Base-by-base conservation (phyloP, 106 monocot species). In the Dioscorea alata region DNA sequence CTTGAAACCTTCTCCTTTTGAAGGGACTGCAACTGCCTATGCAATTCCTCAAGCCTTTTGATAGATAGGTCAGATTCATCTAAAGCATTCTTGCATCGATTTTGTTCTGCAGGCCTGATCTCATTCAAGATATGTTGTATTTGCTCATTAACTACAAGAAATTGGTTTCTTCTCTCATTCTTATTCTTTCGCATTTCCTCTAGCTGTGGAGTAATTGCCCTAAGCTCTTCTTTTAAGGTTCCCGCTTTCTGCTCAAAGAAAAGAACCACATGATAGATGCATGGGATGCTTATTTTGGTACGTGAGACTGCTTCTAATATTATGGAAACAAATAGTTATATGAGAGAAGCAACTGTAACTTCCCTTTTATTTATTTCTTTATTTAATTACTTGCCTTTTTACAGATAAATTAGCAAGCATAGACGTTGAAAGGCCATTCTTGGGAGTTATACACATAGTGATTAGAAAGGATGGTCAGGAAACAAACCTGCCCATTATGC, bases 101-200 rank as follows among this genome's bases (percentile, higher is more conserved):
- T 52, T 31, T 64, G 70, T 49, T 83, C 84, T 34, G 72, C 33
- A 50, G 82, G 81, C 63, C 67, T 72, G 18, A 96, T 78, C 63
- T 96, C 88, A 71, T 63, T 28, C 33, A 88, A 71, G 24, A 91
- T 75, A 57, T 80, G 80, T 34, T 69, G 62, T 75, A 91, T 91
- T 75, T 89, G 78, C 24, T 84, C 80, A n/a, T 79, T 73, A 33
- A 92, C 82, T 67, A 84, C 77, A n/a, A 82, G 57, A 71, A 91
- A 92, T 19, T 81, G 80, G 23, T 74, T 76, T 57, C 61, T 67
- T 70, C 95, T 84, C 6, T 89, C 86, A 31, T 32, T 73, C 68
- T 86, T 88, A 61, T 69, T 91, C 67, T 78, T 86, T 33, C 80
- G 60, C 91, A 91, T 91, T 65, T 96, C 91, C 59, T 89, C 95